Evolutionary conservation across 2,329 filamentous ascomycete genomes (phyloP).

Genomic region (Mycosphaerella arachidis): DNA sequence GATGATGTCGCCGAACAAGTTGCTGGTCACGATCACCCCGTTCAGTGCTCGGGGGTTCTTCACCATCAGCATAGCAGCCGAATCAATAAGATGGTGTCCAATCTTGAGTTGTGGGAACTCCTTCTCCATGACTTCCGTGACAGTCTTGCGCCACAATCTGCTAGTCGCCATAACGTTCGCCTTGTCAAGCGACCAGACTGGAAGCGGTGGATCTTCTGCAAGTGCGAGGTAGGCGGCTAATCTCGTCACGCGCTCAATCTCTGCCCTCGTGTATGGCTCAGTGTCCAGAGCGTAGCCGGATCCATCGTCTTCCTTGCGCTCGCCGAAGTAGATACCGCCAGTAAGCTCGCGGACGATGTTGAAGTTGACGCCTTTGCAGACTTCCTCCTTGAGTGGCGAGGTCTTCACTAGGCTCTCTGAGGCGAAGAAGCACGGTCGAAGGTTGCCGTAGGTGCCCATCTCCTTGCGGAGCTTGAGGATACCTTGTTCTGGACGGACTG

Average conservation of each 20-base stretch:
- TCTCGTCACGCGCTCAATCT: slow-evolving; percentile 84
- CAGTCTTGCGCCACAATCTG: slow-evolving; percentile 81
- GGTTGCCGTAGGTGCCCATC: slow-evolving; percentile 89
- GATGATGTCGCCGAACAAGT: slow-evolving; percentile 94
- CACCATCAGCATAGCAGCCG: slow-evolving; percentile 95
- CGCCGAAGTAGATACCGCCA: slow-evolving; percentile 92
- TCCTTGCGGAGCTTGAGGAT: slow-evolving; percentile 88
- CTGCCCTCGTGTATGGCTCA: slow-evolving; percentile 76
- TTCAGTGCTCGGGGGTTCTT: slow-evolving; percentile 87
- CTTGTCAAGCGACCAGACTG: slow-evolving; percentile 88
- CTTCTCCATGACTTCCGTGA: slow-evolving; percentile 75
- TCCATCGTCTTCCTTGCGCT: slow-evolving; percentile 74
- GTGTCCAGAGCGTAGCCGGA: slow-evolving; percentile 74
- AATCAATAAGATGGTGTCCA: slow-evolving; percentile 88
- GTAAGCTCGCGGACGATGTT: slow-evolving; percentile 90
- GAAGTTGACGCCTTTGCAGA: slow-evolving; percentile 86
- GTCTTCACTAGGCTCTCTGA: slow-evolving; percentile 76
- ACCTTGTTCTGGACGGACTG: slow-evolving; percentile 86
- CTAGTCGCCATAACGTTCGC: slow-evolving; percentile 92
- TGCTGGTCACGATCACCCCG: slow-evolving; percentile 87
- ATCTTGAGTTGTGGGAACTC: slow-evolving; percentile 86
- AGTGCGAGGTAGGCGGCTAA: slow-evolving; percentile 78
- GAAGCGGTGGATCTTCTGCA: slow-evolving; percentile 67
- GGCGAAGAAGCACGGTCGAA: slow-evolving; percentile 92
- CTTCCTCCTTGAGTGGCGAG: slow-evolving; percentile 79